These are phyloP conservation scores for Paraconiothyrium sp. DNA, from an alignment of 2,329 filamentous ascomycete genomes.

Conservation along the genomic window DNA sequence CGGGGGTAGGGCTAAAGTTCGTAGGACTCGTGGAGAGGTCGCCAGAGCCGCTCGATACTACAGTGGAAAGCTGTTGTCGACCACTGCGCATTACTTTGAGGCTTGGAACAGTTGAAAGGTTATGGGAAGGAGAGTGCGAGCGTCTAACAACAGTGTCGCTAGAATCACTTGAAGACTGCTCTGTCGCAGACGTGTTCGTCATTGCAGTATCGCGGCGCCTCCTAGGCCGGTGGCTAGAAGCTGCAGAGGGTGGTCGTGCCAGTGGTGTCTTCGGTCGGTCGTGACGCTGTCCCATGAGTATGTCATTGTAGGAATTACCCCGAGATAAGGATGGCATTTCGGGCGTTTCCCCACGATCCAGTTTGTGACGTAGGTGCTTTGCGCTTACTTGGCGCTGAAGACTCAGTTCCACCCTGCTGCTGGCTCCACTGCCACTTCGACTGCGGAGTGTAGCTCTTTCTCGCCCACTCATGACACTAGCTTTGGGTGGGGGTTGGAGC, in stretches of 20 bases:
- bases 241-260: slow-evolving; percentile 39
- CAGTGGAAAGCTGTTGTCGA: slow-evolving; percentile 46
- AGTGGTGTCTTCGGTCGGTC: slow-evolving; percentile 43
- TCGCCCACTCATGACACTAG: slow-evolving; percentile 90
- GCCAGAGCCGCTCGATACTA: slow-evolving; percentile 43
- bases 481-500: slow-evolving; percentile 89
- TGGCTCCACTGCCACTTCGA: slow-evolving; percentile 59
- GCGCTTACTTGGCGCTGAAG: slow-evolving; percentile 52
- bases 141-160: slow-evolving; percentile 34
- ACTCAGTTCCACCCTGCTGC: slow-evolving; percentile 51
- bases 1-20: slow-evolving; percentile 14
- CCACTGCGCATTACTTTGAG: slow-evolving; percentile 36
- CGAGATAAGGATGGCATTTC: slow-evolving; percentile 48
- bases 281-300: slow-evolving; percentile 36
- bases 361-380: slow-evolving; percentile 46
- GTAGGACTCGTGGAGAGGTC: slow-evolving; percentile 20
- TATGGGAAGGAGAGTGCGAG: slow-evolving; percentile 25
- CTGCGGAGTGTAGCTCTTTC: slow-evolving; percentile 71
- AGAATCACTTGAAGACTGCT: slow-evolving; percentile 35
- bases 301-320: slow-evolving; percentile 45
- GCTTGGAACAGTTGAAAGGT: slow-evolving; percentile 24
- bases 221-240: slow-evolving; percentile 36
- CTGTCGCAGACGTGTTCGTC: slow-evolving; percentile 33
- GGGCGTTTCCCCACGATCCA: slow-evolving; percentile 47
- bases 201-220: slow-evolving; percentile 42